Evolutionary conservation across 106 monocot genomes (phyloP).

Genomic region (Allium sativum): DNA sequence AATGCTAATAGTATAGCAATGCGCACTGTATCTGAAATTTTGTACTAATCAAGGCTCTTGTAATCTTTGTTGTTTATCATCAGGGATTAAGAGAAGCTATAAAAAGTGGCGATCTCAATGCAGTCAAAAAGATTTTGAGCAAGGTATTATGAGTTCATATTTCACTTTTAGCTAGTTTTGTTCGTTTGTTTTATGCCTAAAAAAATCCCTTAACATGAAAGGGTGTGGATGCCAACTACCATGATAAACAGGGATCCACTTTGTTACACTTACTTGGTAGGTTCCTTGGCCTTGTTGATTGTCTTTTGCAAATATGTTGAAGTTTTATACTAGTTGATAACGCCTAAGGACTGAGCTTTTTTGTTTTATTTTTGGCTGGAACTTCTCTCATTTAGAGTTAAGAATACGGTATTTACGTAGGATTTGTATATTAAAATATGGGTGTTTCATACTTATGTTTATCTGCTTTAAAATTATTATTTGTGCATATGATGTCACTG

Average conservation of each 20-base stretch:
- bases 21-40: constrained; percentile 10
- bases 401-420: too few species aligned
- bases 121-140: constrained; percentile 62
- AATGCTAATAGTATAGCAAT: neutral
- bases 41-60: neutral
- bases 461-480: too few species aligned
- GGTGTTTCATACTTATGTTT: too few species aligned
- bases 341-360: too few species aligned
- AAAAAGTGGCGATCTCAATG: constrained; percentile 52
- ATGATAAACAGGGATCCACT: constrained; percentile 82
- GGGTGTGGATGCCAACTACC: constrained; percentile 84
- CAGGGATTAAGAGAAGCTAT: constrained; percentile 96
- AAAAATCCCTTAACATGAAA: constrained; percentile 1
- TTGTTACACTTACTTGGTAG: constrained; percentile 72
- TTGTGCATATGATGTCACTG: too few species aligned
- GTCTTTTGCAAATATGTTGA: constrained; percentile 74
- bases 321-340: neutral
- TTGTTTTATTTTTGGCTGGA: too few species aligned
- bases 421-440: too few species aligned
- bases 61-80: constrained; percentile 8
- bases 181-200: too few species aligned
- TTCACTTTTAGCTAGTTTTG: too few species aligned
- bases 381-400: too few species aligned
- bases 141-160: too few species aligned
- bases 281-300: constrained; percentile 1